These are phyloP conservation scores for Sarocladiaceae sp. DNA, from an alignment of 2,329 filamentous ascomycete genomes.

Conservation along the genomic window DNA sequence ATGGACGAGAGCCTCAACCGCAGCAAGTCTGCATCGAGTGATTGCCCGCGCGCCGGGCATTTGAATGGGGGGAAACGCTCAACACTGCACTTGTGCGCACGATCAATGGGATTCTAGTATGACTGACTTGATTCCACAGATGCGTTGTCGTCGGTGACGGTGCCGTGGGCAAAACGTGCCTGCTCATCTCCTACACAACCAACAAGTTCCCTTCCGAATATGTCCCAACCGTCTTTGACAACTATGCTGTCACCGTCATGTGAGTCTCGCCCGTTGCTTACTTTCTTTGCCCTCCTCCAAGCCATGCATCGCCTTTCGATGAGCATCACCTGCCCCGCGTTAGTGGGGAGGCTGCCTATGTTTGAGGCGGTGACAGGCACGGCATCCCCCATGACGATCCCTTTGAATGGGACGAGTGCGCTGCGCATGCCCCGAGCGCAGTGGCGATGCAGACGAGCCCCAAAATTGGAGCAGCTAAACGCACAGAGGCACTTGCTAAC, in stretches of 20 bases:
- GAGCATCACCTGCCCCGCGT: background rate
- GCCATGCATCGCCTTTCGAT: background rate
- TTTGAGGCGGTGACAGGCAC: background rate
- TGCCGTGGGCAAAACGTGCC: conserved; percentile 98
- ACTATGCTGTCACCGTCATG: conserved; percentile 99
- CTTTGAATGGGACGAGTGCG: background rate
- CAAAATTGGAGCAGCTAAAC: background rate
- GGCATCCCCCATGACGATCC: background rate
- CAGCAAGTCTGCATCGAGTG: background rate
- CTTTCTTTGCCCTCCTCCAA: background rate
- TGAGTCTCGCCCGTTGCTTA: conserved; percentile 33
- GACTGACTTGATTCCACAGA: conserved; percentile 44
- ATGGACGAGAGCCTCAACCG: background rate
- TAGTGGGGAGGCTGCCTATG: background rate
- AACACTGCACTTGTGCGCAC: no score
- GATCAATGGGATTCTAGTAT: no score
- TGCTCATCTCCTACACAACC: conserved; percentile 98
- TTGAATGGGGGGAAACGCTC: no score
- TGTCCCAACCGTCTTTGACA: conserved; percentile 98
- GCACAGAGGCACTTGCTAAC: no score
- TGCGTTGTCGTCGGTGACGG: conserved; percentile 99
- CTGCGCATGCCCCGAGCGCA: background rate
- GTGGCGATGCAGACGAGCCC: background rate
- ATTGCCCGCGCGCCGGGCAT: no score
- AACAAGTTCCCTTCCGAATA: conserved; percentile 99